Evolutionary conservation across 163 green algal species (phyloP).

Genomic region (Chlamydomonas reinhardtii): DNA sequence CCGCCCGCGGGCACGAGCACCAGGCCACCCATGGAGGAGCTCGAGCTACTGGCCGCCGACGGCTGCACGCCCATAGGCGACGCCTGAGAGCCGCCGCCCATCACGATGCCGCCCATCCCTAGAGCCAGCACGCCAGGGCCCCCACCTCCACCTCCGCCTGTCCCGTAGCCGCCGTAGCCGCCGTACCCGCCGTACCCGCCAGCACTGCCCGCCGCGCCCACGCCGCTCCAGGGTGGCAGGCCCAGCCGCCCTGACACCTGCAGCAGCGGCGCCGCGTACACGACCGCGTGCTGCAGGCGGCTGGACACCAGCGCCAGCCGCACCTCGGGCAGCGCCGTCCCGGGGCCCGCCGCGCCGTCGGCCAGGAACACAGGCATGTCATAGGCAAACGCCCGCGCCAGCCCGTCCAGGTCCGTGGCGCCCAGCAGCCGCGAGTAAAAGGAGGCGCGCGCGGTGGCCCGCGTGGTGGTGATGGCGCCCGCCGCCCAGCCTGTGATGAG

Average conservation of each 20-base stretch:
- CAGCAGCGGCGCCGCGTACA: conserved; percentile 52
- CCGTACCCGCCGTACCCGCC: neutral
- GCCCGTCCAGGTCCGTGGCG: conserved; percentile 31
- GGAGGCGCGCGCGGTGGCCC: conserved; percentile 41
- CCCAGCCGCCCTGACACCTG: conserved; percentile 35
- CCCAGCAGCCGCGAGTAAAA: conserved; percentile 55
- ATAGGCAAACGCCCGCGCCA: conserved; percentile 57
- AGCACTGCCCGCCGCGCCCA: neutral
- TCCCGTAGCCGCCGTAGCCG: neutral
- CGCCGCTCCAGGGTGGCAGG: neutral
- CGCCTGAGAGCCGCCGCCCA: too few relatives aligned
- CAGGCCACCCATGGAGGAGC: neutral
- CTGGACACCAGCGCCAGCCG: conserved; percentile 62
- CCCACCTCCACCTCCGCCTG: neutral
- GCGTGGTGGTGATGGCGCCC: conserved; percentile 56
- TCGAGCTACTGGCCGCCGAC: neutral
- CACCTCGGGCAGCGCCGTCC: conserved; percentile 51
- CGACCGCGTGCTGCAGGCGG: conserved; percentile 41
- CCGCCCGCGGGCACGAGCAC: neutral
- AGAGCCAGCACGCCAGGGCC: neutral
- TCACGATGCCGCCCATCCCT: neutral
- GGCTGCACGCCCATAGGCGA: too few relatives aligned
- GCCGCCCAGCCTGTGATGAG: conserved; percentile 60
- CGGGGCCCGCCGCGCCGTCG: conserved; percentile 37
- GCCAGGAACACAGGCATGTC: conserved; percentile 52